Base-by-base conservation (phyloP, 2,329 filamentous ascomycete genomes). In the Microdochium nivale region DNA sequence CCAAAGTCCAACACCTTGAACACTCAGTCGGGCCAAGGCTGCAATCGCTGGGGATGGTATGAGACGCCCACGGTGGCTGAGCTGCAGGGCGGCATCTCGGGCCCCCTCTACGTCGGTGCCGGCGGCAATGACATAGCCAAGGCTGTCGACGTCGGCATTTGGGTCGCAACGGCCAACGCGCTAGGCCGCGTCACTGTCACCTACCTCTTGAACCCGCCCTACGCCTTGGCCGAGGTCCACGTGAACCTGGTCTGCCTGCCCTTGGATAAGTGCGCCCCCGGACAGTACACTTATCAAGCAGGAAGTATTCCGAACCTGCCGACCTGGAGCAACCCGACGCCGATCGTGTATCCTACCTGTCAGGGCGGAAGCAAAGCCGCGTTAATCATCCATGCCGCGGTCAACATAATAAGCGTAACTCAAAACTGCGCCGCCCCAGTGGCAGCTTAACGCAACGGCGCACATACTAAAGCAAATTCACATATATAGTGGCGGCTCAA, bases 41-140 rank as follows among this genome's bases (percentile, higher is more conserved):
- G 55, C 57, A 59, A 59, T 27, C 52, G 55, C 1, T 57, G 55
- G 55, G 55, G 55, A 1, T 59, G 57, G 57, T 59, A 54, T 50
- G 10, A 47, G 24, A 54, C 48, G 1, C 55, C 55, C 8, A 55
- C 54, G 13, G 25, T 55, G 13, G 46, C 52, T 16, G 48, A 54
- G 32, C 52, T 59, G 24, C 57, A 55, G 25, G 24, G 27, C 35
- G 49, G 55, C 49, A 52, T 56, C 49, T 47, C 16, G 16, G 40
- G 40, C n/a, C 40, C 40, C 19, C 40, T 44, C 14, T 44, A 44
- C 40, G 55, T 58, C 35, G 55, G 54, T 44, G 55, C 55, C 13
- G 58, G 58, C 44, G 47, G 51, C 49, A 58, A 60, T 53, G 53
- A 57, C 52, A 52, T 58, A 49, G 40, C 49, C 53, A 56, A 55